phyloP scores from a whole-genome alignment of 2,329 filamentous ascomycete species.

The Diaporthe sp. region DNA sequence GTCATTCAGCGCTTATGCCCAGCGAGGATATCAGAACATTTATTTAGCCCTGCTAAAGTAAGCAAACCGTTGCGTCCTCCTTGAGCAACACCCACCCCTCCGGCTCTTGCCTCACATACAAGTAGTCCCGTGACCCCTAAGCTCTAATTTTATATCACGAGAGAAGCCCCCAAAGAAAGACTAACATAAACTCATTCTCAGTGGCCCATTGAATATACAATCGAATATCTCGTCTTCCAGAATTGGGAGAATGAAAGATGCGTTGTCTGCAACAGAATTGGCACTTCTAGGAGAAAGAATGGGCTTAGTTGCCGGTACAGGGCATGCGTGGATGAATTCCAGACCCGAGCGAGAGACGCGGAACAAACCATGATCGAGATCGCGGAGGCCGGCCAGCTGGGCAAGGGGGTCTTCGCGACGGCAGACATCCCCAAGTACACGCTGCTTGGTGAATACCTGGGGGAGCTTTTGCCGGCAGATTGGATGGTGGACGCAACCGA shows the following conservation, averaged over 20 bases:
- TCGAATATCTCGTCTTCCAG: background rate
- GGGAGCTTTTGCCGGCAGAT: background rate
- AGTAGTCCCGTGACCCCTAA: background rate
- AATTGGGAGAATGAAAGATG: background rate
- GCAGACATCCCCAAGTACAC: background rate
- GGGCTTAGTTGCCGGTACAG: rapidly evolving
- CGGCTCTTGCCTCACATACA: background rate
- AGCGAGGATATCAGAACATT: background rate
- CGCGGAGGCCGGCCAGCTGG: background rate
- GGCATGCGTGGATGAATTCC: background rate
- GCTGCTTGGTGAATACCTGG: conserved; percentile 25
- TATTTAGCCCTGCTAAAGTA: background rate
- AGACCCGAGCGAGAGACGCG: rapidly evolving
- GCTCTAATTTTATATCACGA: background rate
- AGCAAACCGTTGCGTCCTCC: background rate
- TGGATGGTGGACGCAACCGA: background rate
- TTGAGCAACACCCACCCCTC: background rate
- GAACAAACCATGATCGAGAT: background rate
- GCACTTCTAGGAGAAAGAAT: background rate
- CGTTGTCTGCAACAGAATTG: background rate
- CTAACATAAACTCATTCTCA: background rate
- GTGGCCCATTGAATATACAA: background rate
- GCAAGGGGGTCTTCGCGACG: conserved; percentile 17
- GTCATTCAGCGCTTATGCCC: background rate
- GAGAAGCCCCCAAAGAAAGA: background rate